Evolutionary conservation across 1,139 yeast genomes (phyloP).

Genomic region (Saccharomycopsis phalli): DNA sequence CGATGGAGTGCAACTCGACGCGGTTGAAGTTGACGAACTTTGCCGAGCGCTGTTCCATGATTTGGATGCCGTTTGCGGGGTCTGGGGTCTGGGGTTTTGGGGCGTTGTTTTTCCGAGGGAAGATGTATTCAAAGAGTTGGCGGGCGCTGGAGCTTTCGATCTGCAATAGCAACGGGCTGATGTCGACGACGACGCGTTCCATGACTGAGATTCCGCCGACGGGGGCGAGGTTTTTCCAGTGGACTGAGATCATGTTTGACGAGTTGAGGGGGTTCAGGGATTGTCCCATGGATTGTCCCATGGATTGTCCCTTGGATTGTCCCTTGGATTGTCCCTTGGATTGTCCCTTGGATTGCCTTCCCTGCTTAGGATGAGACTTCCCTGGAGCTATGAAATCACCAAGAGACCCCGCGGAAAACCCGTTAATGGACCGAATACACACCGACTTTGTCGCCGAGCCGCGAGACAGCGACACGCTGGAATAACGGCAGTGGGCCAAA

Average conservation of each 20-base stretch:
- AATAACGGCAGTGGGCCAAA: conserved; percentile 52
- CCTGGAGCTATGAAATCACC: conserved; percentile 64
- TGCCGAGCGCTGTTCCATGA: conserved; percentile 53
- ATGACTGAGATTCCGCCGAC: conserved; percentile 63
- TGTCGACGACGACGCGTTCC: conserved; percentile 41
- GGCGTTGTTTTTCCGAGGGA: conserved; percentile 29
- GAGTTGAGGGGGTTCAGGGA: no score
- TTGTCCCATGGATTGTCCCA: no score
- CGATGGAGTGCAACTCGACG: conserved; percentile 38
- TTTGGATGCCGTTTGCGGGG: conserved; percentile 23
- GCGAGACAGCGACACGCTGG: conserved; percentile 51
- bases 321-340: no score
- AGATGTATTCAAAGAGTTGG: conserved; percentile 45
- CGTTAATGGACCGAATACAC: conserved; percentile 56
- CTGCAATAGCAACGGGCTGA: conserved; percentile 48
- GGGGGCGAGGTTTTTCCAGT: conserved; percentile 58
- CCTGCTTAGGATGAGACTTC: no score
- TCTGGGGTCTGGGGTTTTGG: neutral
- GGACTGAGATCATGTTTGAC: conserved; percentile 39
- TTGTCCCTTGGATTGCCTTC: no score
- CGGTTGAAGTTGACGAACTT: conserved; percentile 47
- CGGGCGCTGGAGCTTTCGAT: conserved; percentile 55
- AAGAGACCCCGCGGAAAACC: conserved; percentile 59
- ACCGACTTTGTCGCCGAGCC: conserved; percentile 56
- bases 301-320: no score